Percentiles rank a stretch among this genome's conserved stretches.
phyloP scores from a whole-genome alignment of 352 stramenopile genomes.

The Phytopythium oedochilum region DNA sequence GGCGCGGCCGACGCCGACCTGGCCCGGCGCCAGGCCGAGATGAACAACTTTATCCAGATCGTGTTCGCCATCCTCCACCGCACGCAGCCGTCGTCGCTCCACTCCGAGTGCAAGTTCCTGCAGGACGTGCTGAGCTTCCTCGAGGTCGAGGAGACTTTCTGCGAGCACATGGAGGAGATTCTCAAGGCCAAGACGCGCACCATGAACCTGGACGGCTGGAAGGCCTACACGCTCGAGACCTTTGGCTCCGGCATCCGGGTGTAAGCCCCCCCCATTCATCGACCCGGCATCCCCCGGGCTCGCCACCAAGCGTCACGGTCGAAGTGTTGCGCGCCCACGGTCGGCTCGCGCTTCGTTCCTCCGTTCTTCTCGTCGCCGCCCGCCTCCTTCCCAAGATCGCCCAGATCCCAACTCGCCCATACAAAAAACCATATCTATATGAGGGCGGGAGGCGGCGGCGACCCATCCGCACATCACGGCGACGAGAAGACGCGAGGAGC shows the following conservation, averaged over 20 bases:
- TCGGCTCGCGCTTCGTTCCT: slow-evolving; percentile 3
- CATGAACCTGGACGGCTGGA: slow-evolving; percentile 77
- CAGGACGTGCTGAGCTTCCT: slow-evolving; percentile 79
- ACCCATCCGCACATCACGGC: neutral
- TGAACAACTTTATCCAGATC: slow-evolving; percentile 82
- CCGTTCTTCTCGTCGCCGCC: slow-evolving; percentile 10
- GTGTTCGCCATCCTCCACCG: slow-evolving; percentile 78
- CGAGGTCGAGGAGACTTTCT: slow-evolving; percentile 71
- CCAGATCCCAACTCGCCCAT: neutral
- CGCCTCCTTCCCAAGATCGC: neutral
- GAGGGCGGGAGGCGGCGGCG: neutral
- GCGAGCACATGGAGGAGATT: slow-evolving; percentile 62
- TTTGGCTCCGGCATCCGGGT: slow-evolving; percentile 75
- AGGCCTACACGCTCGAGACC: slow-evolving; percentile 62
- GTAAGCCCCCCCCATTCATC: slow-evolving; percentile 7
- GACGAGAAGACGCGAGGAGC: neutral
- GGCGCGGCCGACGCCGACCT: slow-evolving; percentile 38
- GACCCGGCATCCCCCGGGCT: neutral
- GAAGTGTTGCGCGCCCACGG: slow-evolving; percentile 18
- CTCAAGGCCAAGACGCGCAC: slow-evolving; percentile 57
- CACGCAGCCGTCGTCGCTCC: slow-evolving; percentile 62
- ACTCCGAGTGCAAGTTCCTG: slow-evolving; percentile 71
- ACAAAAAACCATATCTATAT: neutral
- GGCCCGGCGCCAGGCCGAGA: slow-evolving; percentile 61
- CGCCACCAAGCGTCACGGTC: slow-evolving; percentile 19